phyloP scores from a whole-genome alignment of 306 rosid species.

The Dryas alaskensis region DNA sequence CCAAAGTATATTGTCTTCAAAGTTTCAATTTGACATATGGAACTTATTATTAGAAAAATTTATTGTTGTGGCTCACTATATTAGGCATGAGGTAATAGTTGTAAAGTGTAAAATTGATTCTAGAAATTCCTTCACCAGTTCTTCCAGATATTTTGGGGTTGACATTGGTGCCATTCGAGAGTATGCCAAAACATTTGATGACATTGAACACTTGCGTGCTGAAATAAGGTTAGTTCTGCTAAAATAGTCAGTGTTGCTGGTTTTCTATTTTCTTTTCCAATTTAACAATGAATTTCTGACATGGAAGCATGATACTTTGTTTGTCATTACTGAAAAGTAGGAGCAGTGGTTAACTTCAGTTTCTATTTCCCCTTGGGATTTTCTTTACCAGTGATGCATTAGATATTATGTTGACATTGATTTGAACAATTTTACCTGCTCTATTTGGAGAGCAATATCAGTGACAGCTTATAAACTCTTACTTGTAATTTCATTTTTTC shows the following conservation, averaged over 20 bases:
- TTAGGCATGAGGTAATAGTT: background rate
- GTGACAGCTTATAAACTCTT: background rate
- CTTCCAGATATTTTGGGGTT: slow-evolving; percentile 79
- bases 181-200: slow-evolving; percentile 59
- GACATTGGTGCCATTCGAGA: slow-evolving; percentile 80
- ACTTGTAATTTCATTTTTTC: background rate
- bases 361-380: background rate
- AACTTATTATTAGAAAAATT: background rate
- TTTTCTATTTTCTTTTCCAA: background rate
- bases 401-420: background rate
- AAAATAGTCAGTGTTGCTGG: background rate
- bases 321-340: background rate
- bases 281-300: slow-evolving; percentile 2
- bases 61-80: background rate
- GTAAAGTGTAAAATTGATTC: background rate
- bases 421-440: background rate
- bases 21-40: slow-evolving; percentile 18
- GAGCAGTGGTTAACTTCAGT: background rate
- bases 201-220: slow-evolving; percentile 90
- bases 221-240: slow-evolving; percentile 68
- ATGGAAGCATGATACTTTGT: background rate
- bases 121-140: slow-evolving; percentile 39
- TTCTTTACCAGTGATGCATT: too few relatives aligned
- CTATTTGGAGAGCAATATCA: background rate
- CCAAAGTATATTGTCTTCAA: slow-evolving; percentile 27